A percentile compares a stretch with the other conserved stretches of the same genome.
Conservation (phyloP, 2,329 filamentous ascomycete genomes). For the Colletotrichum graminicola region DNA sequence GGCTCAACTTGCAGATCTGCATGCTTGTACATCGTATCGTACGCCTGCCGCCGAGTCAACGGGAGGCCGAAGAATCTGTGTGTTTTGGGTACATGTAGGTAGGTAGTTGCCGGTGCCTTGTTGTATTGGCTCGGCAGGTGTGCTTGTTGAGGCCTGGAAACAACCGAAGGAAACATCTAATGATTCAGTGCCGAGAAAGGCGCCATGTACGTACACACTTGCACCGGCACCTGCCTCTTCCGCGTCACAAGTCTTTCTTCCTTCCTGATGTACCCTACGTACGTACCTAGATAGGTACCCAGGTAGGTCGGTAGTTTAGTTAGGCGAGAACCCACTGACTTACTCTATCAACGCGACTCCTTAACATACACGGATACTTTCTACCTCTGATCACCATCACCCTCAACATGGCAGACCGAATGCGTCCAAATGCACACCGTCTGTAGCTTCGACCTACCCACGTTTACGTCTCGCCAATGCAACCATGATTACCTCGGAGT, state of each 20-base stretch:
- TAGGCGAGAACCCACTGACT: no score
- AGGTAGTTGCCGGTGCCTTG: neutral
- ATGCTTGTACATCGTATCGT: neutral
- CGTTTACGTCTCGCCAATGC: neutral
- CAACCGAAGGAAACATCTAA: neutral
- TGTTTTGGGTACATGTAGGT: neutral
- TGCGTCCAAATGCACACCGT: slow-evolving; percentile 16
- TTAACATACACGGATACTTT: neutral
- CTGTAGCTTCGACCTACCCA: neutral
- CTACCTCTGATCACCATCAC: neutral
- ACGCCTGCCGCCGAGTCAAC: neutral
- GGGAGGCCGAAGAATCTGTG: neutral
- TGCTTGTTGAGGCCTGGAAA: neutral
- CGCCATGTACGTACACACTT: neutral
- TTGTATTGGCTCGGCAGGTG: neutral
- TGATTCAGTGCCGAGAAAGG: slow-evolving; percentile 8
- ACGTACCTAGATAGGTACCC: neutral
- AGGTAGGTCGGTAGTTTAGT: no score
- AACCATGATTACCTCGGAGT: slow-evolving; percentile 9
- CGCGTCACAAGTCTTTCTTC: neutral
- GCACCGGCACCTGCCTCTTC: slow-evolving; percentile 2
- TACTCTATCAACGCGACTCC: neutral
- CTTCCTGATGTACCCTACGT: neutral
- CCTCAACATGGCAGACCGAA: neutral
- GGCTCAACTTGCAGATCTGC: slow-evolving; percentile 5